Evolutionary conservation across 2,329 filamentous ascomycete genomes (phyloP), one percentile per base, ranked within the genome.

Genomic region (Fusarium marasasianum): DNA sequence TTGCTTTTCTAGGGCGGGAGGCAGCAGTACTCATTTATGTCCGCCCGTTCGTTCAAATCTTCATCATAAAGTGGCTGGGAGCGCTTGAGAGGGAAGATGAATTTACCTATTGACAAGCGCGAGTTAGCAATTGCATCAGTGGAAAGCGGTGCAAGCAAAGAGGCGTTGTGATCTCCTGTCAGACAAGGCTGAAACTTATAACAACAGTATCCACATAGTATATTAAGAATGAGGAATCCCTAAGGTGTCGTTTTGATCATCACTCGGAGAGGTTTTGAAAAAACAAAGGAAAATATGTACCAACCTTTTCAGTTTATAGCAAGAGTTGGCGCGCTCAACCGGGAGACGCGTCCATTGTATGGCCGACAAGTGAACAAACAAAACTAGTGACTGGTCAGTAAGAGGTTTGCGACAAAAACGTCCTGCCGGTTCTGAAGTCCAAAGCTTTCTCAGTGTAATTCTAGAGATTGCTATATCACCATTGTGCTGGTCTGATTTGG

Each of bases 151-250:
- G 56, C 31, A 73, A 69, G 60, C 72, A 73, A 66, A 66, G 63
- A 54, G 74, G 75, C 61, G 59, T 70, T 72, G 54, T 79, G 66
- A 81, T 79, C 79, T 85, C 83, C 81, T 83, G 85, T 91, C 89
- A 91, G 89, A 91, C 89, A 91, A 91, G 89, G 89, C 89, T 91
- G 89, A 91, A 91, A 91, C 89, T 88, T 88, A 81, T 79, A 81
- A 83, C 85, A 87, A 87, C 86, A 83, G 83, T 86, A 83, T 91
- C 89, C 85, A 91, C 89, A 91, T 90, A 69, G 80, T 89, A 77
- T 90, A 84, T 91, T 91, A 88, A 87, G 89, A 83, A 90, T 88
- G 89, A 91, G 89, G 89, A 91, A 91, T 91, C 88, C 89, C 88
- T 89, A 78, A 87, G 86, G 86, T 88, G 86, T 89, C 83, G 84